Evolutionary conservation across 768 basidiomycete genomes (phyloP).

Genomic region (Vararia minispora): DNA sequence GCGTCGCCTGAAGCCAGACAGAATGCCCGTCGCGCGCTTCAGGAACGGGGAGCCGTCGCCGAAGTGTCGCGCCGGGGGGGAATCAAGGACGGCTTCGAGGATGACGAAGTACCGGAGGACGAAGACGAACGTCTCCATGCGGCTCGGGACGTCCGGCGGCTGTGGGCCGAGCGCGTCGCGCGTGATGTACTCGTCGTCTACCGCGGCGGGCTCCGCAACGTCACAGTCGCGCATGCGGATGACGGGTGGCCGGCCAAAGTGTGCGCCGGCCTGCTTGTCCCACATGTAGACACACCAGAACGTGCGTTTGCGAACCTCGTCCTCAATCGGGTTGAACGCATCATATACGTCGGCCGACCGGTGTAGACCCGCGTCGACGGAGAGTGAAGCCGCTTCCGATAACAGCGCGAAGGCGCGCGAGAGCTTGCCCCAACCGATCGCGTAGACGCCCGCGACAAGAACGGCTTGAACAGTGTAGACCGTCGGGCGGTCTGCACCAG

Average conservation of each 20-base stretch:
- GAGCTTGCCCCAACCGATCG: constrained; percentile 80
- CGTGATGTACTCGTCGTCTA: constrained; percentile 87
- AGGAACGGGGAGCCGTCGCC: constrained; percentile 73
- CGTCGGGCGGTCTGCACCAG: constrained; percentile 80
- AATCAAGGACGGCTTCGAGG: constrained; percentile 79
- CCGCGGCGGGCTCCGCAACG: constrained; percentile 72
- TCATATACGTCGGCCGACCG: constrained; percentile 79
- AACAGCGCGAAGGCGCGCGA: constrained; percentile 80
- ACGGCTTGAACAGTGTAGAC: constrained; percentile 88
- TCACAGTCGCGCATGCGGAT: constrained; percentile 85
- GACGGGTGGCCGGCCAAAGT: constrained; percentile 85
- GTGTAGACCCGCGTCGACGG: constrained; percentile 82
- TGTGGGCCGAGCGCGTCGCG: constrained; percentile 56
- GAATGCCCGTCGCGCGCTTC: constrained; percentile 53
- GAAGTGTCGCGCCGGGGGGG: constrained; percentile 53
- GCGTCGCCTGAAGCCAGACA: constrained; percentile 49
- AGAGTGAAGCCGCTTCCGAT: constrained; percentile 80
- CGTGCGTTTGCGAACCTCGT: constrained; percentile 86
- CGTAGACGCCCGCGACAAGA: constrained; percentile 86
- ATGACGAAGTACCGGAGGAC: constrained; percentile 75
- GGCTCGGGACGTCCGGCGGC: constrained; percentile 59
- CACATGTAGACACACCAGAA: constrained; percentile 96
- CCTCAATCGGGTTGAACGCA: constrained; percentile 82
- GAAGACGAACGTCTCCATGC: constrained; percentile 73
- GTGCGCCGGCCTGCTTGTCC: constrained; percentile 88